Percentiles rank a stretch among this genome's conserved stretches.
Conservation (phyloP, 345 rosid genomes). For the Salix purpurea region DNA sequence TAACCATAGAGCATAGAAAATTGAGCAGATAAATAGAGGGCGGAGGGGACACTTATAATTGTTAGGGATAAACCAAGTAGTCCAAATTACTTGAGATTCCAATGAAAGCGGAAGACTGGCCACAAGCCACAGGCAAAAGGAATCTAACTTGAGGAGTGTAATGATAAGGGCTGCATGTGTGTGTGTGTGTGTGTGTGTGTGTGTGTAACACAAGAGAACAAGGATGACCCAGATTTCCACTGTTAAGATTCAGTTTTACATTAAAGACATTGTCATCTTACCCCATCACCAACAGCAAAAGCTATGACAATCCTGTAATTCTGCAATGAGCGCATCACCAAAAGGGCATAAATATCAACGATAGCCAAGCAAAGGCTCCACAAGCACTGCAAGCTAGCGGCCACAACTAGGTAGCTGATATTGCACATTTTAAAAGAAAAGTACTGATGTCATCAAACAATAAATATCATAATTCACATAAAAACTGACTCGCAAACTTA, state of each 20-base stretch:
- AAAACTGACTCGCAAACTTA: neutral
- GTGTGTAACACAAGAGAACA: neutral
- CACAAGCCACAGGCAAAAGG: neutral
- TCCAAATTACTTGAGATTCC: too few species aligned
- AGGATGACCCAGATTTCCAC: neutral
- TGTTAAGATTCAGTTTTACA: neutral
- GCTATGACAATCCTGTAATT: slow-evolving; percentile 44
- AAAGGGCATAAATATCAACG: slow-evolving; percentile 54
- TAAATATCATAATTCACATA: neutral
- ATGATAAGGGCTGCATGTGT: too few species aligned
- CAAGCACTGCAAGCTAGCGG: slow-evolving; percentile 65
- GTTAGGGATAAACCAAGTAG: too few species aligned
- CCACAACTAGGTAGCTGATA: slow-evolving; percentile 75
- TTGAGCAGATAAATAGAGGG: neutral
- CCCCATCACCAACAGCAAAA: slow-evolving; percentile 73
- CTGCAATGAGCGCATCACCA: slow-evolving; percentile 69
- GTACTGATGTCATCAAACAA: slow-evolving; percentile 8
- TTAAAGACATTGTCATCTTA: slow-evolving; percentile 31
- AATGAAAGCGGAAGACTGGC: neutral
- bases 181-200: too few species aligned
- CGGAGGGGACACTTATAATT: too few species aligned
- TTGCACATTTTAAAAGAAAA: slow-evolving; percentile 21
- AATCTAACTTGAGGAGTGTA: neutral
- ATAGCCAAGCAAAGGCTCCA: slow-evolving; percentile 66
- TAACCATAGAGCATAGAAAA: neutral